phyloP scores from a whole-genome alignment of 2,329 filamentous ascomycete species.

The Camptophora hylomeconis region DNA sequence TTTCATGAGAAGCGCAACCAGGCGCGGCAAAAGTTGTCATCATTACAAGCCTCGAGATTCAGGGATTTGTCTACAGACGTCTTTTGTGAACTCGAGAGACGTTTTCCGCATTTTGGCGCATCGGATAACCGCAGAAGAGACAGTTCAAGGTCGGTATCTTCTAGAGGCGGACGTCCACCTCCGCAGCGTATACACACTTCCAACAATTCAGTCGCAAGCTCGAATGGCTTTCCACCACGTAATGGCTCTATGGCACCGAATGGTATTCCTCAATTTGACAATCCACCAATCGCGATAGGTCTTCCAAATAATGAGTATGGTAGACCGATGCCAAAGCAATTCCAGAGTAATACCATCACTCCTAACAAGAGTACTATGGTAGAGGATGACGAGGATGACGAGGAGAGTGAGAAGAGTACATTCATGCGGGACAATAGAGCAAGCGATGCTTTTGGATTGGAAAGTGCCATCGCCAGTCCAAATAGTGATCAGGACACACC shows the following conservation, averaged over 20 bases:
- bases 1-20: constrained; percentile 98
- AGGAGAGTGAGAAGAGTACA: constrained; percentile 39
- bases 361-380: constrained; percentile 97
- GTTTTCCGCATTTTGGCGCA: constrained; percentile 68
- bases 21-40: constrained; percentile 88
- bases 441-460: constrained; percentile 51
- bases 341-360: constrained; percentile 90
- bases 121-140: constrained; percentile 55
- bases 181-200: constrained; percentile 16
- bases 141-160: constrained; percentile 51
- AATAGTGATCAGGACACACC: constrained; percentile 33
- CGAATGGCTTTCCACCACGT: constrained; percentile 25
- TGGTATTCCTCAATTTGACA: constrained; percentile 11
- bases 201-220: constrained; percentile 10
- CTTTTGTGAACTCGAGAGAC: constrained; percentile 82
- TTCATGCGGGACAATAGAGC: constrained; percentile 40
- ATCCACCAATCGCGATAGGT: constrained; percentile 5
- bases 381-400: constrained; percentile 74
- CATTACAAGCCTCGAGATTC: constrained; percentile 74
- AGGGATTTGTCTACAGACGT: constrained; percentile 89
- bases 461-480: constrained; percentile 29
- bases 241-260: constrained; percentile 21
- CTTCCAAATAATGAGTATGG: constrained; percentile 45
- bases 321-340: constrained; percentile 72
- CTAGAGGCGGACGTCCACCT: constrained; percentile 46